phyloP scores from a whole-genome alignment of 306 rosid genomes.

The Cotoneaster glaucophyllus region DNA sequence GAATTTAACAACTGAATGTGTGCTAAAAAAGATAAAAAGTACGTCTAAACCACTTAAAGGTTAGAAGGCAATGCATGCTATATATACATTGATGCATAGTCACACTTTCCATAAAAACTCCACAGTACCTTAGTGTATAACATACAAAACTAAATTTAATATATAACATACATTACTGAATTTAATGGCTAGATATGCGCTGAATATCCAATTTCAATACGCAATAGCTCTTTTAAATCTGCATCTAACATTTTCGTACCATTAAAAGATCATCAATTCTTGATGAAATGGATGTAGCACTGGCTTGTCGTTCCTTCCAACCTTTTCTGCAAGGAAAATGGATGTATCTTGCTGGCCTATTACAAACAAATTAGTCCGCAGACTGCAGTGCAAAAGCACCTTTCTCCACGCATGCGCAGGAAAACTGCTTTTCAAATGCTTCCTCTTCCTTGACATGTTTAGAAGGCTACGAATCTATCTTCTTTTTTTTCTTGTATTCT shows the following conservation, averaged over 20 bases:
- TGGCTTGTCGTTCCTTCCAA: not conserved
- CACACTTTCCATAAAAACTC: not conserved
- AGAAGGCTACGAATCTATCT: constrained; percentile 19
- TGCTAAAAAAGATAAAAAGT: too few relatives aligned
- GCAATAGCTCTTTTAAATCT: not conserved
- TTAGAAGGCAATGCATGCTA: too few relatives aligned
- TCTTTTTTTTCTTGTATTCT: not conserved
- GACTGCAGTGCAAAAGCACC: not conserved
- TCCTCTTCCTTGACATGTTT: constrained; percentile 29
- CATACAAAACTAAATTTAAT: too few relatives aligned
- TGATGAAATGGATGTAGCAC: too few relatives aligned
- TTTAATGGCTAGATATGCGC: too few relatives aligned
- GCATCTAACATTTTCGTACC: not conserved
- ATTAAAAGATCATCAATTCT: too few relatives aligned
- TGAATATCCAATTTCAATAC: not conserved
- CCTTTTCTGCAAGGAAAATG: too few relatives aligned
- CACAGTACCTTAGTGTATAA: not conserved
- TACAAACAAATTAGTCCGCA: not conserved
- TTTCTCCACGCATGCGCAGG: not conserved
- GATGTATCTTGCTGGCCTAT: not conserved
- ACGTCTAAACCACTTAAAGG: too few relatives aligned
- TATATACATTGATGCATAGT: not conserved
- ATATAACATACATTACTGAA: too few relatives aligned
- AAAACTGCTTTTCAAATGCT: constrained; percentile 13
- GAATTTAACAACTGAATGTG: not conserved